These are phyloP conservation scores for Samsoniella hepiali DNA, from an alignment of 2,329 filamentous ascomycete genomes.

Conservation along the genomic window DNA sequence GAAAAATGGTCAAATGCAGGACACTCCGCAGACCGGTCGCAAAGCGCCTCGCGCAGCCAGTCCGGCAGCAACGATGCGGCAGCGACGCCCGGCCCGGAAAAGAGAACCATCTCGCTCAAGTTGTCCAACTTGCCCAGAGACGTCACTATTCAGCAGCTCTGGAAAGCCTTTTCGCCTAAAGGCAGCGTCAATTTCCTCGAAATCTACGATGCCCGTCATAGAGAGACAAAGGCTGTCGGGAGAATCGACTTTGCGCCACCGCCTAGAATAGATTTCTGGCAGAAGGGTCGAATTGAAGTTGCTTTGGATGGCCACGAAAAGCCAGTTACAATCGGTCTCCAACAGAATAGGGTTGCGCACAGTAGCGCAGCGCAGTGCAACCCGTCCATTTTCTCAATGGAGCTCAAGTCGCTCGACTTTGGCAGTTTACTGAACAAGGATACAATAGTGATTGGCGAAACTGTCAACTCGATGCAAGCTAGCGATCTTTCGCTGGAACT, in stretches of 20 bases:
- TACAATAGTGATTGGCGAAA: constrained; percentile 59
- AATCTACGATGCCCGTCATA: constrained; percentile 41
- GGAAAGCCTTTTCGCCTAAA: constrained; percentile 47
- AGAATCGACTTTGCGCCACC: constrained; percentile 57
- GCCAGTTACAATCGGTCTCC: neutral
- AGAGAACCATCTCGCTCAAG: constrained; percentile 22
- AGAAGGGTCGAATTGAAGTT: neutral
- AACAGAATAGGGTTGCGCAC: neutral
- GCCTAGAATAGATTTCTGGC: constrained; percentile 51
- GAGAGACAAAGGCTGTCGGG: constrained; percentile 31
- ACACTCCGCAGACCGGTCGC: neutral
- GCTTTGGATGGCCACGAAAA: neutral
- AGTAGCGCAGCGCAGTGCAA: constrained; percentile 21
- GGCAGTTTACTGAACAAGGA: constrained; percentile 54
- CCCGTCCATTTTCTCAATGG: constrained; percentile 38
- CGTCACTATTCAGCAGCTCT: constrained; percentile 45
- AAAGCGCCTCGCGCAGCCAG: constrained; percentile 10
- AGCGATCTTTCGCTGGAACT: constrained; percentile 30
- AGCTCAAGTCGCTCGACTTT: constrained; percentile 53
- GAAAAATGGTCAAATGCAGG: constrained; percentile 10
- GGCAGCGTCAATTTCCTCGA: constrained; percentile 57
- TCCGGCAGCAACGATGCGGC: neutral
- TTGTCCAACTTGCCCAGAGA: constrained; percentile 34
- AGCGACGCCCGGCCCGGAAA: neutral
- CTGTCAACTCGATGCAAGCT: constrained; percentile 24